Percentiles rank a stretch among this genome's conserved stretches.
These are phyloP conservation scores for Lactarius trivialis DNA, from an alignment of 768 basidiomycete genomes.

Conservation along the genomic window DNA sequence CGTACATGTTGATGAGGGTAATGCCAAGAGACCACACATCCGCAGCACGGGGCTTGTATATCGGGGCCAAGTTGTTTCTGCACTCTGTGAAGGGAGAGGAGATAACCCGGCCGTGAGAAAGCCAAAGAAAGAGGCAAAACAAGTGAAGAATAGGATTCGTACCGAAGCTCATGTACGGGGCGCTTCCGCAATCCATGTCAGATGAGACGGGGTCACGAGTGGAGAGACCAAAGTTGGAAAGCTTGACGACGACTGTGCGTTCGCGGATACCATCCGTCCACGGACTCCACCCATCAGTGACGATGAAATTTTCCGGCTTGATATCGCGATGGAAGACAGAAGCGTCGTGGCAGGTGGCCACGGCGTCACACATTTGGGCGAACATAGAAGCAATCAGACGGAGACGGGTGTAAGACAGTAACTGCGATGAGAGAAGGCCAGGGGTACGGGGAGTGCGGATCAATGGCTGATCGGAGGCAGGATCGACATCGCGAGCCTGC, in stretches of 20 bases:
- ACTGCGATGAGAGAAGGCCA: conserved; percentile 75
- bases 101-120: background rate
- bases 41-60: conserved; percentile 88
- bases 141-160: conserved; percentile 27
- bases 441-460: conserved; percentile 86
- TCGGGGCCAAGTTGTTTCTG: conserved; percentile 90
- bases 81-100: conserved; percentile 19
- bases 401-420: conserved; percentile 82
- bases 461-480: conserved; percentile 27
- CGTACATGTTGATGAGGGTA: conserved; percentile 99
- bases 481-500: conserved; percentile 65
- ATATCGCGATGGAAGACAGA: conserved; percentile 95
- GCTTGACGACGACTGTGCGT: conserved; percentile 90
- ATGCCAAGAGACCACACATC: conserved; percentile 99
- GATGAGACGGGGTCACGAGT: conserved; percentile 83
- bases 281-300: conserved; percentile 71
- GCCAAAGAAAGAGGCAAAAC: background rate
- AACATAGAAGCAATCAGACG: conserved; percentile 97
- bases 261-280: conserved; percentile 54
- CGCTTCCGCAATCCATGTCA: conserved; percentile 98
- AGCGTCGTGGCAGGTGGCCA: conserved; percentile 92
- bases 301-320: conserved; percentile 98
- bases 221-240: conserved; percentile 94
- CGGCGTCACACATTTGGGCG: conserved; percentile 97
- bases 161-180: conserved; percentile 99